Base-by-base conservation (phyloP, 225 moss, liverwort and hornwort genomes). In the Sphagnum tenellum region DNA sequence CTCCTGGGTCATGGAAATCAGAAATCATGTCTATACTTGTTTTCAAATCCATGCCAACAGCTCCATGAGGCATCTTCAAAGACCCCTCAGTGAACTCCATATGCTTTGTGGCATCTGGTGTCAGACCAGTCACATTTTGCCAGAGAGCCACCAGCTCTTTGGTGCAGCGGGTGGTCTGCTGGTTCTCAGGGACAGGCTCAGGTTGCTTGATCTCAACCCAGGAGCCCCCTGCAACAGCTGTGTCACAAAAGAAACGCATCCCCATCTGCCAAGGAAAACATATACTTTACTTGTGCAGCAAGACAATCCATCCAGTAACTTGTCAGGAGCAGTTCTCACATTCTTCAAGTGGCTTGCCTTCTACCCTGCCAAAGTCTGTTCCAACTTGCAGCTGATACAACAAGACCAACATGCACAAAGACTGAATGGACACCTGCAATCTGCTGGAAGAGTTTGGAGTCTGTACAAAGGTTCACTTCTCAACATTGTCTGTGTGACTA, bases 171-270 rank as follows among this genome's bases (percentile, higher is more conserved):
- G 84, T 81, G 71, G 71, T 69, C 48, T 84, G 78, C 12, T 81
- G 71, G 65, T 69, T 73, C 57, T 81, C 77, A 53, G 56, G 51
- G 72, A 81, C 67, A 50, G 61, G 50, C 57, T 69, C 48, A 55
- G 81, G 61, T 29, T 73, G 71, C 71, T 76, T 78, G 56, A 84
- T 81, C 66, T 84, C 76, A 75, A 84, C 65, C 84, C 84, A 84
- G 55, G 81, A 75, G 58, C 84, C 84, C 64, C 84, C 84, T 61
- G 84, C 84, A 66, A 84, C 69, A 48, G 81, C 77, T 75, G 84
- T 84, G 75, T 84, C 84, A 73, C 84, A 84, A 75, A 81, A 84
- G 71, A 84, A 84, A 45, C 84, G 84, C 84, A 81, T 84, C 65
- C 84, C 84, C 80, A 84, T 69, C 84, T 84, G 84, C 71, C 75